Percentiles rank a stretch among this genome's conserved stretches.
Conservation (phyloP, 768 basidiomycete species). For the Leccinum boreale region DNA sequence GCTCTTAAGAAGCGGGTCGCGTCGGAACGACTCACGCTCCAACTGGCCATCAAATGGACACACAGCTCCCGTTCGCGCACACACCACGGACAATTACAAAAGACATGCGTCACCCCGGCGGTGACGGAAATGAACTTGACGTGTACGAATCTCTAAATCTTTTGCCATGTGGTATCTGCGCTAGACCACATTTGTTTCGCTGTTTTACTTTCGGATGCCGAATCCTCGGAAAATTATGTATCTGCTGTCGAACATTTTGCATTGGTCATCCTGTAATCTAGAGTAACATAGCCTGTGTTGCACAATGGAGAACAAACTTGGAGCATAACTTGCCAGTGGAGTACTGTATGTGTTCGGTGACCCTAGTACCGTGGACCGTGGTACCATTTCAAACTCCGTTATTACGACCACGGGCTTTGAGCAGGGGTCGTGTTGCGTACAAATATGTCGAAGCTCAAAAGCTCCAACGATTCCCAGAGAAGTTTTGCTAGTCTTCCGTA, state of each 20-base stretch:
- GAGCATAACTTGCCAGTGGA: background rate
- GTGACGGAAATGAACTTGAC: conserved; percentile 28
- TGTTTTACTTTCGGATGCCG: conserved; percentile 5
- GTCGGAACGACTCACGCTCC: conserved; percentile 19
- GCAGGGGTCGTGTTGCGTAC: conserved; percentile 5
- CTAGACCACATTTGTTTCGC: conserved; percentile 9
- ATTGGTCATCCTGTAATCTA: conserved; percentile 13
- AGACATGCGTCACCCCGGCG: conserved; percentile 44
- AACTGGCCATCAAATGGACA: conserved; percentile 20
- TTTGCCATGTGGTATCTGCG: conserved; percentile 6
- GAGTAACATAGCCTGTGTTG: background rate
- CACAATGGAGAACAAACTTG: background rate
- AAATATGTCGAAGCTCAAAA: conserved; percentile 15
- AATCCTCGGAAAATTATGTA: conserved; percentile 5
- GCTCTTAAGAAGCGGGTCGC: conserved; percentile 20
- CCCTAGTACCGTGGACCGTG: too few species aligned
- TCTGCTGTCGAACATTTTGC: conserved; percentile 3
- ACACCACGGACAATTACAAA: conserved; percentile 36
- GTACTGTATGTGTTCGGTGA: background rate
- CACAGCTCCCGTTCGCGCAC: conserved; percentile 24
- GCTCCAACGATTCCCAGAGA: conserved; percentile 17
- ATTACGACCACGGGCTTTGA: background rate
- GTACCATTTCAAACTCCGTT: conserved; percentile 13
- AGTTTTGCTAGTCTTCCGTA: conserved; percentile 1
- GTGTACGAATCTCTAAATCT: background rate